Percentiles rank a stretch among this genome's conserved stretches.
phyloP scores from a whole-genome alignment of 768 basidiomycete species.

The Xerocomellus dryophilus region DNA sequence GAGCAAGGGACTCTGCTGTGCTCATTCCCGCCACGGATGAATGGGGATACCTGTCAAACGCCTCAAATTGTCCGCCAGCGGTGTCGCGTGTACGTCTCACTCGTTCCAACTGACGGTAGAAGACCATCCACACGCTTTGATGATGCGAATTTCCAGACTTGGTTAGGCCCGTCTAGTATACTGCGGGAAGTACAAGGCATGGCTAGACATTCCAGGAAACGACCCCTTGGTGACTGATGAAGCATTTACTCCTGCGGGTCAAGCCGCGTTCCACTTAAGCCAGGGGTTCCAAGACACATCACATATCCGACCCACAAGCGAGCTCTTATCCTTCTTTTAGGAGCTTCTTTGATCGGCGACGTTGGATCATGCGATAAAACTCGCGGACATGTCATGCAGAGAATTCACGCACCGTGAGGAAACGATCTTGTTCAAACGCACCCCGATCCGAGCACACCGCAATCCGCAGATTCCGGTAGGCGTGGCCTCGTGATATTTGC shows the following conservation, averaged over 20 bases:
- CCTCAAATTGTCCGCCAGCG: background rate
- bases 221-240: background rate
- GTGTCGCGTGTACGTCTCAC: background rate
- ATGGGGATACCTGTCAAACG: background rate
- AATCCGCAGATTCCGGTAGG: background rate
- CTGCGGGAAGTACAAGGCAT: background rate
- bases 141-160: background rate
- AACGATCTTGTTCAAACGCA: background rate
- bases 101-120: background rate
- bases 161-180: background rate
- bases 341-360: background rate
- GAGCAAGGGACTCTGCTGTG: background rate
- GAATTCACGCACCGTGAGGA: background rate
- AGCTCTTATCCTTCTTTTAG: background rate
- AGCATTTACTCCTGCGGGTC: background rate
- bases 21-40: background rate
- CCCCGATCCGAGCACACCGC: background rate
- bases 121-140: constrained; percentile 1
- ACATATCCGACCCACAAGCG: background rate
- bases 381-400: background rate
- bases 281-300: background rate
- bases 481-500: background rate
- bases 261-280: no score
- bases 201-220: background rate
- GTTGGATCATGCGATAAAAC: background rate